A percentile compares a stretch with the other conserved stretches of the same genome.
phyloP scores from a whole-genome alignment of 2,329 filamentous ascomycete species.

The Cladosporium velox region DNA sequence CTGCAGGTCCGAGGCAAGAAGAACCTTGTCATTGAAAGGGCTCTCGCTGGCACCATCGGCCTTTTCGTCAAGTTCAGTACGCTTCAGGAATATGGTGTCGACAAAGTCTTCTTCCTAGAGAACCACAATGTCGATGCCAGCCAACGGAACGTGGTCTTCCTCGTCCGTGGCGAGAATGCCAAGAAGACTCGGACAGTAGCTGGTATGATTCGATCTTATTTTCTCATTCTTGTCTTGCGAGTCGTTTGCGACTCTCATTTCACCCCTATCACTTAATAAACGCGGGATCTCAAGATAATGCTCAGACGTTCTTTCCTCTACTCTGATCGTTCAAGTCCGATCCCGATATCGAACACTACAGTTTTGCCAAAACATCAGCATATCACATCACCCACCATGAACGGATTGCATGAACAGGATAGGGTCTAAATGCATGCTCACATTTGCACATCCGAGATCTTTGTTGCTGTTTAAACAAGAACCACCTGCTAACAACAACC shows the following conservation, averaged over 20 bases:
- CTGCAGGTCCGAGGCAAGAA: constrained; percentile 94
- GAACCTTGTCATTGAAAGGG: constrained; percentile 91
- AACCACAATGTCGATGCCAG: constrained; percentile 93
- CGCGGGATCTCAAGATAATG: constrained; percentile 60
- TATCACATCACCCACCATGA: constrained; percentile 21
- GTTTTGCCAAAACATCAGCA: constrained; percentile 21
- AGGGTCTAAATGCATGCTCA: constrained; percentile 22
- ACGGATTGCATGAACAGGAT: neutral
- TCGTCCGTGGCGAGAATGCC: constrained; percentile 86
- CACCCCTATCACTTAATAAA: neutral
- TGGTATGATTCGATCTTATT: constrained; percentile 57
- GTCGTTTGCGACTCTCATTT: neutral
- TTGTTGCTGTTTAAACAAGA: neutral
- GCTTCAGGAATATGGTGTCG: constrained; percentile 94
- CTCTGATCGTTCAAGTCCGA: constrained; percentile 54
- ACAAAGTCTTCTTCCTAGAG: constrained; percentile 95
- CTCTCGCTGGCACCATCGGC: constrained; percentile 84
- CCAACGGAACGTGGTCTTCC: constrained; percentile 92
- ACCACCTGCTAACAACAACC: constrained; percentile 25
- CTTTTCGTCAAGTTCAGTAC: constrained; percentile 94
- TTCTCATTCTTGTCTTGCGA: constrained; percentile 20
- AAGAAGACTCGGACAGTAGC: constrained; percentile 82
- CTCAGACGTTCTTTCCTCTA: constrained; percentile 51
- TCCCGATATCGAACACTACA: constrained; percentile 35
- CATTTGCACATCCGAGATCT: neutral